These are phyloP conservation scores for Punica granatum DNA, from an alignment of 345 rosid species.

Conservation along the genomic window DNA sequence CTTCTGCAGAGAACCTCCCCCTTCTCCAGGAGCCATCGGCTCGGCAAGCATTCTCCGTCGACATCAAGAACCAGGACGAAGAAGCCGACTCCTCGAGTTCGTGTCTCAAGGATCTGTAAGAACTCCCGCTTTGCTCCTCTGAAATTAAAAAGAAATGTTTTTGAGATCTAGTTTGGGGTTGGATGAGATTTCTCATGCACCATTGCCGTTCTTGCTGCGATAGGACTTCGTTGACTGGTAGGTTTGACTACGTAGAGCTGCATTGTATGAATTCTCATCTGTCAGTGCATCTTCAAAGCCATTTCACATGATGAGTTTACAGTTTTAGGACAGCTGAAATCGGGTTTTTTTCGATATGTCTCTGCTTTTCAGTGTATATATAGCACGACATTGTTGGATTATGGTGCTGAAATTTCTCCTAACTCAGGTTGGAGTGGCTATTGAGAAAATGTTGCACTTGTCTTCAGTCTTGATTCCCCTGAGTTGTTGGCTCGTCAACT, in stretches of 20 bases:
- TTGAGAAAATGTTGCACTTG: slow-evolving; percentile 32
- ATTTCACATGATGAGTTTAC: no score
- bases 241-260: not conserved
- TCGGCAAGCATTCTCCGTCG: slow-evolving; percentile 34
- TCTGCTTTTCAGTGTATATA: no score
- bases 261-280: no score
- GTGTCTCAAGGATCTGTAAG: slow-evolving; percentile 48
- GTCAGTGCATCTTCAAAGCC: no score
- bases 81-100: slow-evolving; percentile 12
- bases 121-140: not conserved
- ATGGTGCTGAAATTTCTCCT: not conserved
- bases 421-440: slow-evolving; percentile 40
- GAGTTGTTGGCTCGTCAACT: not conserved
- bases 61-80: slow-evolving; percentile 10
- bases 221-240: not conserved
- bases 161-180: no score
- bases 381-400: no score
- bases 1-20: slow-evolving; percentile 33
- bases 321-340: no score
- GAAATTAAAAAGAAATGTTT: no score
- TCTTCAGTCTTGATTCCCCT: slow-evolving; percentile 1
- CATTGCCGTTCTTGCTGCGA: not conserved
- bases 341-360: no score
- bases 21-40: slow-evolving; percentile 17
- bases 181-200: not conserved